Percentiles rank a stretch among this genome's conserved stretches.
Evolutionary conservation across 2,329 filamentous ascomycete species (phyloP).

Genomic region (Colletotrichum lupini): DNA sequence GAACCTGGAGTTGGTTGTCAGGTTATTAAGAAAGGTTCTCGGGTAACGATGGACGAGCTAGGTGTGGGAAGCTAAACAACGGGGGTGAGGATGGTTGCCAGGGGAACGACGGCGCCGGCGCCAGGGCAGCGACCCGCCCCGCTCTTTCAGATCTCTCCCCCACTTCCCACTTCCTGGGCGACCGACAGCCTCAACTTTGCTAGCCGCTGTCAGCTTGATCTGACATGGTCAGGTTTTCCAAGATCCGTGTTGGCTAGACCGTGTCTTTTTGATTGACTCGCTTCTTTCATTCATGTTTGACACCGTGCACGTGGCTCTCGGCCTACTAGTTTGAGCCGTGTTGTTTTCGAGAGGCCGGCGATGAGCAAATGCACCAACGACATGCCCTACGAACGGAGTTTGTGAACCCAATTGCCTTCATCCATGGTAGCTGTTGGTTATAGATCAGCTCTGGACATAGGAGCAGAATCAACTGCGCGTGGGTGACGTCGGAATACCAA

Average conservation of each 20-base stretch:
- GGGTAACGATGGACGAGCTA: constrained; percentile 22
- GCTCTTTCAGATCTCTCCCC: constrained; percentile 19
- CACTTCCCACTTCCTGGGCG: constrained; percentile 21
- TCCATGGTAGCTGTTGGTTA: too few relatives aligned
- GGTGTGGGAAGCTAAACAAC: constrained; percentile 29
- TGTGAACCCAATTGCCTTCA: too few relatives aligned
- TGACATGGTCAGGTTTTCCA: constrained; percentile 3
- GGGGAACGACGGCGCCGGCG: constrained; percentile 20
- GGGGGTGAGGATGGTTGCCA: constrained; percentile 27
- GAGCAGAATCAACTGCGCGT: too few relatives aligned
- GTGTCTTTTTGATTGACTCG: background rate
- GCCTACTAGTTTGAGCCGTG: background rate
- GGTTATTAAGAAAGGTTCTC: constrained; percentile 29
- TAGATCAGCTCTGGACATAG: too few relatives aligned
- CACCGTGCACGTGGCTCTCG: background rate
- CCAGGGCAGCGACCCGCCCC: constrained; percentile 34
- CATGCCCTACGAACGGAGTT: too few relatives aligned
- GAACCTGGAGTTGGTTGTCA: constrained; percentile 6
- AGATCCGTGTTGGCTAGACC: background rate
- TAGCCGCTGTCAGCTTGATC: constrained; percentile 23
- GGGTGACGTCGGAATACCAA: too few relatives aligned
- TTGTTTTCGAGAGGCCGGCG: background rate
- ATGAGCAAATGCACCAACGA: too few relatives aligned
- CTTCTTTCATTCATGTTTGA: background rate
- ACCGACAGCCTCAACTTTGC: constrained; percentile 8